Evolutionary conservation across 1,284 basidiomycete genomes (phyloP).

Genomic region (Butyriboletus appendiculatus): DNA sequence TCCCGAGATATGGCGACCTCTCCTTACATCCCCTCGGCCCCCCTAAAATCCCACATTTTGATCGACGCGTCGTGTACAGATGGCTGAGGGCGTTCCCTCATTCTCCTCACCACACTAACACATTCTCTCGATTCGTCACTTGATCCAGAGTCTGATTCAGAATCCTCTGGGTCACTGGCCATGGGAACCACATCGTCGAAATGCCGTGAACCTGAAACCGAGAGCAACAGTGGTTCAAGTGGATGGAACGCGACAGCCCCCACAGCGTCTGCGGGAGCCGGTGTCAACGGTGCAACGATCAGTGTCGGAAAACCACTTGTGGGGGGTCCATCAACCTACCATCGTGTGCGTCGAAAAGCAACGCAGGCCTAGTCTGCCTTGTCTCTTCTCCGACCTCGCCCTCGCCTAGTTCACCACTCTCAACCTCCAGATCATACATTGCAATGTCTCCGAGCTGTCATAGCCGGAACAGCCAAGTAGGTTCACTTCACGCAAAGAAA

Average conservation of each 20-base stretch:
- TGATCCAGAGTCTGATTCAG: conserved; percentile 15
- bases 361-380: conserved; percentile 9
- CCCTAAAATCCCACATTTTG: conserved; percentile 28
- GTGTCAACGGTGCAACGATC: background rate
- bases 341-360: conserved; percentile 19
- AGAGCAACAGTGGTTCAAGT: conserved; percentile 48
- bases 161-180: background rate
- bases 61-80: conserved; percentile 31
- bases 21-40: background rate
- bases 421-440: conserved; percentile 44
- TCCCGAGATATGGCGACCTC: too few species aligned
- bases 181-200: conserved; percentile 37
- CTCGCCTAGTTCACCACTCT: conserved; percentile 3
- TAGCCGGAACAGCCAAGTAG: background rate
- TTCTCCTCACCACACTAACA: conserved; percentile 1
- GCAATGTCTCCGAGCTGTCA: conserved; percentile 43
- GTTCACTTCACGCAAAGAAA: background rate
- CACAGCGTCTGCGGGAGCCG: conserved; percentile 50
- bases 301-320: background rate
- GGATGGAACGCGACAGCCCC: conserved; percentile 68
- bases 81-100: conserved; percentile 19
- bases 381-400: conserved; percentile 2
- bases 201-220: conserved; percentile 68
- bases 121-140: conserved; percentile 5
- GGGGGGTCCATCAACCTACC: conserved; percentile 14